These are phyloP conservation scores for Kodamaea restingae DNA, from an alignment of 805 yeast genomes.

Conservation along the genomic window DNA sequence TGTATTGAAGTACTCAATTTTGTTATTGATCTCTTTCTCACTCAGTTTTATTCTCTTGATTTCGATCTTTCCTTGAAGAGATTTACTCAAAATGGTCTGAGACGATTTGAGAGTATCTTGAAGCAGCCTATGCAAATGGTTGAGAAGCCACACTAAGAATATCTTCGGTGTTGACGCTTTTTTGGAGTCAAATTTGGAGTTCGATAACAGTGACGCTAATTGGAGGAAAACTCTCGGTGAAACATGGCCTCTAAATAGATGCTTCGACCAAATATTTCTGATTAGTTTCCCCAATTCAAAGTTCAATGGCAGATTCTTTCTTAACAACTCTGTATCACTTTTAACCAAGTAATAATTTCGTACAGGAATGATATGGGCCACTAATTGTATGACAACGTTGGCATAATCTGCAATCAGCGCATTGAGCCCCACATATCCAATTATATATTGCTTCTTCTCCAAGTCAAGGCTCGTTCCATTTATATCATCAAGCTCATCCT, in stretches of 20 bases:
- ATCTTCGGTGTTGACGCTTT: slow-evolving; percentile 45
- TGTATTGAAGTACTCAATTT: slow-evolving; percentile 22
- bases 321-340: background rate
- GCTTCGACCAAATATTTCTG: slow-evolving; percentile 52
- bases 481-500: slow-evolving; percentile 24
- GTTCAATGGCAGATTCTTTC: slow-evolving; percentile 12
- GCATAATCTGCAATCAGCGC: slow-evolving; percentile 44
- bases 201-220: slow-evolving; percentile 19
- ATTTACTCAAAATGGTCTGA: slow-evolving; percentile 21
- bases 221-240: slow-evolving; percentile 66
- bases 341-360: slow-evolving; percentile 30
- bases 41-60: slow-evolving; percentile 18
- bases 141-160: slow-evolving; percentile 59
- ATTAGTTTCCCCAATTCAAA: slow-evolving; percentile 18
- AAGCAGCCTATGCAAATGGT: slow-evolving; percentile 34
- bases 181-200: background rate
- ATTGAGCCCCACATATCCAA: slow-evolving; percentile 66
- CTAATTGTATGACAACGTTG: slow-evolving; percentile 52
- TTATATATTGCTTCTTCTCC: slow-evolving; percentile 42
- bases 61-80: slow-evolving; percentile 53
- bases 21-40: slow-evolving; percentile 13
- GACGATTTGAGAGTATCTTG: slow-evolving; percentile 2
- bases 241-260: slow-evolving; percentile 55
- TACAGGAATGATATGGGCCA: slow-evolving; percentile 51
- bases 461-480: slow-evolving; percentile 21